A percentile compares a stretch with the other conserved stretches of the same genome.
These are phyloP conservation scores for Biscutella laevigata DNA, from an alignment of 441 rosid species.

Conservation along the genomic window DNA sequence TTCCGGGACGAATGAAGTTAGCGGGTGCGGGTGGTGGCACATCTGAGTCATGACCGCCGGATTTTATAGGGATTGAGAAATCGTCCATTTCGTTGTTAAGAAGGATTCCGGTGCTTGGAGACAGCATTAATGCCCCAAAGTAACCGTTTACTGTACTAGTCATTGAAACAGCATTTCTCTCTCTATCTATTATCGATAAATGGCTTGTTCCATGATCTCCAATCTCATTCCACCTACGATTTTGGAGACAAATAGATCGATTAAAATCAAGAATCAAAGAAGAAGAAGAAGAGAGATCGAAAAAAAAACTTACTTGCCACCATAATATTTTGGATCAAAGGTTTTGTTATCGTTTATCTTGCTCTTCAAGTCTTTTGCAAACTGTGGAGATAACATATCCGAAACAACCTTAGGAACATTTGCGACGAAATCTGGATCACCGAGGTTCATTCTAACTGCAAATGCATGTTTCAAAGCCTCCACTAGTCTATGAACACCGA, in stretches of 20 bases:
- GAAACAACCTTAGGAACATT: slow-evolving; percentile 30
- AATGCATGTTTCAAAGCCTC: slow-evolving; percentile 50
- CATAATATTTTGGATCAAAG: slow-evolving; percentile 36
- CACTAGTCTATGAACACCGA: slow-evolving; percentile 44
- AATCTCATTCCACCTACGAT: slow-evolving; percentile 44
- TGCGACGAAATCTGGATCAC: slow-evolving; percentile 44
- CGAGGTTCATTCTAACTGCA: slow-evolving; percentile 54
- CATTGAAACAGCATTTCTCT: slow-evolving; percentile 48
- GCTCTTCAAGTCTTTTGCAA: slow-evolving; percentile 36
- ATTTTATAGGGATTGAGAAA: slow-evolving; percentile 38
- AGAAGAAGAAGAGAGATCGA: too few relatives aligned
- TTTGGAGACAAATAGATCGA: neutral
- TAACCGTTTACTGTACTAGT: slow-evolving; percentile 42
- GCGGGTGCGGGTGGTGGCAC: slow-evolving; percentile 38
- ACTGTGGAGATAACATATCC: slow-evolving; percentile 43
- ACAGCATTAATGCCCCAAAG: slow-evolving; percentile 46
- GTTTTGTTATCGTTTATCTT: slow-evolving; percentile 40
- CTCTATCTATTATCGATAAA: slow-evolving; percentile 37
- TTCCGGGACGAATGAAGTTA: slow-evolving; percentile 45
- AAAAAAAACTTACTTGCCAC: slow-evolving; percentile 38
- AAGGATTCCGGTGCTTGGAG: slow-evolving; percentile 45
- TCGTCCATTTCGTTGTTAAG: slow-evolving; percentile 63
- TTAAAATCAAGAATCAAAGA: neutral
- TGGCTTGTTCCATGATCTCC: slow-evolving; percentile 59
- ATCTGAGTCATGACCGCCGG: neutral